phyloP scores from a whole-genome alignment of 352 stramenopile genomes.

The Phytophthora pisi region DNA sequence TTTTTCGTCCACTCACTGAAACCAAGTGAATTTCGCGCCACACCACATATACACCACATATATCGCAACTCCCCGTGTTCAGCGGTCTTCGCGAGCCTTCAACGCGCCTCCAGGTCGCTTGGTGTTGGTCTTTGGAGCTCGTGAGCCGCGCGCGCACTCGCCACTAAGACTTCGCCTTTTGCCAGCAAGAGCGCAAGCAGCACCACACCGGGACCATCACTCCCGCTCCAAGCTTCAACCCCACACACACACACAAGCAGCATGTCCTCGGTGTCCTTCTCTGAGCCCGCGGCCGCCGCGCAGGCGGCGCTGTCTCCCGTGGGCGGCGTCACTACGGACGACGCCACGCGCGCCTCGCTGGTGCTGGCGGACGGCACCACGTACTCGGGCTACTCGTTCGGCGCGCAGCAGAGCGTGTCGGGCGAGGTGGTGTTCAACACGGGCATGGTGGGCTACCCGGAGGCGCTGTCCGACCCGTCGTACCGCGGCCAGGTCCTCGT shows the following conservation, averaged over 20 bases:
- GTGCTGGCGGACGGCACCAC: slow-evolving; percentile 87
- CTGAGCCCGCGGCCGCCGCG: slow-evolving; percentile 14
- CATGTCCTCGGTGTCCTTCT: slow-evolving; percentile 51
- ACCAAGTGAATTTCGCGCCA: slow-evolving; percentile 16
- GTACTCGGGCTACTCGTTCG: slow-evolving; percentile 92
- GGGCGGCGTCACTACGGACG: slow-evolving; percentile 40
- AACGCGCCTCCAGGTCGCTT: not conserved
- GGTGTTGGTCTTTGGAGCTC: not conserved
- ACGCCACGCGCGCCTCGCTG: slow-evolving; percentile 59
- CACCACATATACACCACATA: not conserved
- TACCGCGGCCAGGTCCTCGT: slow-evolving; percentile 98
- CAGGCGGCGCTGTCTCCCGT: slow-evolving; percentile 50
- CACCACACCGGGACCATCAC: slow-evolving; percentile 18
- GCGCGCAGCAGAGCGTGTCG: slow-evolving; percentile 83
- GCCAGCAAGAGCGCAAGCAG: slow-evolving; percentile 41
- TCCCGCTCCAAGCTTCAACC: slow-evolving; percentile 21
- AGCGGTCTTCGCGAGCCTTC: not conserved
- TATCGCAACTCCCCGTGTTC: slow-evolving; percentile 21
- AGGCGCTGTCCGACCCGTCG: slow-evolving; percentile 98
- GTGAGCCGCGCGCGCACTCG: not conserved
- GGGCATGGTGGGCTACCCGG: slow-evolving; percentile 99
- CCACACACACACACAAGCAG: not conserved
- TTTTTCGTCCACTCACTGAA: slow-evolving; percentile 25
- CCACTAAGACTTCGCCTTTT: slow-evolving; percentile 53
- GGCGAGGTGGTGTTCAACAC: slow-evolving; percentile 99